These are phyloP conservation scores for Paecilomyces sp. DNA, from an alignment of 2,329 filamentous ascomycete species.

Conservation along the genomic window DNA sequence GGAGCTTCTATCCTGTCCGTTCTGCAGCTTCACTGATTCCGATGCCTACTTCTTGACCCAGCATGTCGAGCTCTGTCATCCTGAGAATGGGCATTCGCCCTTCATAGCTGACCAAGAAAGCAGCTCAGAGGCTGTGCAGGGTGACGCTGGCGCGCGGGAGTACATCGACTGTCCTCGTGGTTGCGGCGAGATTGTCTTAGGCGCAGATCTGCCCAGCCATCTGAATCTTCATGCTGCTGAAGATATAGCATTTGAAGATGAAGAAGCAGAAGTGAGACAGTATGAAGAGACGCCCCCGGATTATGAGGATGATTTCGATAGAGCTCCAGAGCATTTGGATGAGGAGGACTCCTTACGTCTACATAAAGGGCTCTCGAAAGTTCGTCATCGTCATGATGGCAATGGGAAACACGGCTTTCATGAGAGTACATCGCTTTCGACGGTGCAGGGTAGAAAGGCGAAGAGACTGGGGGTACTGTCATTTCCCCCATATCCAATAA, in stretches of 20 bases:
- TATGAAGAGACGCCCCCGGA: background rate
- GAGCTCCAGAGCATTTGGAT: background rate
- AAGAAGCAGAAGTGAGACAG: slow-evolving; percentile 4
- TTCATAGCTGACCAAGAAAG: slow-evolving; percentile 14
- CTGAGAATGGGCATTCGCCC: slow-evolving; percentile 26
- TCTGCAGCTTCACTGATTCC: slow-evolving; percentile 37
- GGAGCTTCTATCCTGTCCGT: slow-evolving; percentile 30
- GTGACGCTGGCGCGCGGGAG: slow-evolving; percentile 9
- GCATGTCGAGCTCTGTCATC: slow-evolving; percentile 40
- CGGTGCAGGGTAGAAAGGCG: slow-evolving; percentile 6
- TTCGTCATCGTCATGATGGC: background rate
- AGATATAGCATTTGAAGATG: slow-evolving; percentile 35
- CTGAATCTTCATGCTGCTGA: slow-evolving; percentile 53
- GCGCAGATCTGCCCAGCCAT: slow-evolving; percentile 51
- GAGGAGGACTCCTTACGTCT: background rate
- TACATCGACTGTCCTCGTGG: slow-evolving; percentile 52
- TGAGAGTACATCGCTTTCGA: background rate
- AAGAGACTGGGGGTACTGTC: slow-evolving; percentile 24
- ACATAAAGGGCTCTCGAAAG: background rate
- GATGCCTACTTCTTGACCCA: slow-evolving; percentile 33
- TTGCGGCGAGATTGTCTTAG: slow-evolving; percentile 53
- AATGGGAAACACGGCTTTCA: background rate
- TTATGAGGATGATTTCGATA: slow-evolving; percentile 1
- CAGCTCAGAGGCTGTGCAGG: background rate
- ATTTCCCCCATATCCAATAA: background rate